Base-by-base conservation (phyloP, 495 filamentous ascomycete species). In the Penicillium chermesinum region DNA sequence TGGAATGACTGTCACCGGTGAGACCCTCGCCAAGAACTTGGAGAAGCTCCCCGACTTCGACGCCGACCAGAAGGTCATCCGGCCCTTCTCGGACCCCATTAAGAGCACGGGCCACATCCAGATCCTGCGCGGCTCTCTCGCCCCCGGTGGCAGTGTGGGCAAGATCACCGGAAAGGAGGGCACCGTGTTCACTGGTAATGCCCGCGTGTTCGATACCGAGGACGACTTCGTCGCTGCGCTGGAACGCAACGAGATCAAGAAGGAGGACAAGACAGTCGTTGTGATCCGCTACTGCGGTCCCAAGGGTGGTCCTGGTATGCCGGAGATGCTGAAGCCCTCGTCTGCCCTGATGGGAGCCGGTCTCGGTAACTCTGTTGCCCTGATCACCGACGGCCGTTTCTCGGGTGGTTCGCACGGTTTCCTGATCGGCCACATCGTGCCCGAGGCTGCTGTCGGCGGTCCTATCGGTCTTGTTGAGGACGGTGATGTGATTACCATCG, bases 131-230 rank as follows among this genome's bases (percentile, higher is more conserved):
- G 93, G 93, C 27, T 85, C 84, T 5, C 79, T 98, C 20, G 89
- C 93, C 2, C 93, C 93, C 1, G 93, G 86, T 49, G 93, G 93
- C 42, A 86, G 81, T 53, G 93, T 98, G 12, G 93, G 91, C 51
- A 98, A 98, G 76, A 98, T 98, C 68, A 98, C 93, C 7, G 93
- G 93, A 50, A 98, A 98, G 71, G 93, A 98, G 66, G 93, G 93
- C 16, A 77, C 85, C n/a, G 66, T 73, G 7, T 98, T 98, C 72
- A 85, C 77, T 14, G 93, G 93, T 46, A 90, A 82, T 55, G 93
- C 93, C 27, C 85, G 83, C 51, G 87, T 88, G 57, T 98, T 88
- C 70, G 85, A 98, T 65, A 77, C 77, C 50, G 88, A 94, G 66
- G 86, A 91, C 48, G 79, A 78, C 64, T 89, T 94, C 70, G 82